Percentiles rank a stretch among this genome's conserved stretches.
Conservation (phyloP, 495 filamentous ascomycete genomes). For the Lichina pygmaea region DNA sequence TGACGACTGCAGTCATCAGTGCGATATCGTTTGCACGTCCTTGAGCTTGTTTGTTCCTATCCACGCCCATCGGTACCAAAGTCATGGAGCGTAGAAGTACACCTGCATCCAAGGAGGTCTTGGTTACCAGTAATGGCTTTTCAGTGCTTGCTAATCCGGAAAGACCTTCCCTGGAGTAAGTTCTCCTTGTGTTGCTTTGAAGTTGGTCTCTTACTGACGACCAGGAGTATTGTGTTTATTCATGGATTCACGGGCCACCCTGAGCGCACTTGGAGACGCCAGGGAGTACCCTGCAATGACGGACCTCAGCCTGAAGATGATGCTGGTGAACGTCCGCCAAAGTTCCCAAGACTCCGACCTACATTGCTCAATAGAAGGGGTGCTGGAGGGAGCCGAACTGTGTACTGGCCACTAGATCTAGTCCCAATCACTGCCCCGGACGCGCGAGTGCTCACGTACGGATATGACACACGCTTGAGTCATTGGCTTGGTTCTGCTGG, state of each 20-base stretch:
- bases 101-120: too few relatives aligned
- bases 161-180: slow-evolving; percentile 5
- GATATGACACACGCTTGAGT: slow-evolving; percentile 9
- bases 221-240: slow-evolving; percentile 8
- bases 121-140: slow-evolving; percentile 1
- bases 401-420: slow-evolving; percentile 5
- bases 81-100: too few relatives aligned
- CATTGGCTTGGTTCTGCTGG: slow-evolving; percentile 6
- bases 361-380: neutral
- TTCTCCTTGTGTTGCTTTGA: neutral
- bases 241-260: slow-evolving; percentile 15
- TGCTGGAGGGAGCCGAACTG: neutral
- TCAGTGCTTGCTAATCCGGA: slow-evolving; percentile 4
- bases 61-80: too few relatives aligned
- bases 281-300: slow-evolving; percentile 1
- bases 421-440: neutral
- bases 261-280: slow-evolving; percentile 10
- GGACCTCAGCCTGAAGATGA: neutral
- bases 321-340: slow-evolving; percentile 1
- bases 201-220: neutral
- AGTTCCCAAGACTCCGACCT: slow-evolving; percentile 1
- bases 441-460: slow-evolving; percentile 1
- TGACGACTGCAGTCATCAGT: too few relatives aligned
- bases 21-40: too few relatives aligned
- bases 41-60: too few relatives aligned